Evolutionary conservation across 495 filamentous ascomycete genomes (phyloP).

Genomic region (Lichina pygmaea): DNA sequence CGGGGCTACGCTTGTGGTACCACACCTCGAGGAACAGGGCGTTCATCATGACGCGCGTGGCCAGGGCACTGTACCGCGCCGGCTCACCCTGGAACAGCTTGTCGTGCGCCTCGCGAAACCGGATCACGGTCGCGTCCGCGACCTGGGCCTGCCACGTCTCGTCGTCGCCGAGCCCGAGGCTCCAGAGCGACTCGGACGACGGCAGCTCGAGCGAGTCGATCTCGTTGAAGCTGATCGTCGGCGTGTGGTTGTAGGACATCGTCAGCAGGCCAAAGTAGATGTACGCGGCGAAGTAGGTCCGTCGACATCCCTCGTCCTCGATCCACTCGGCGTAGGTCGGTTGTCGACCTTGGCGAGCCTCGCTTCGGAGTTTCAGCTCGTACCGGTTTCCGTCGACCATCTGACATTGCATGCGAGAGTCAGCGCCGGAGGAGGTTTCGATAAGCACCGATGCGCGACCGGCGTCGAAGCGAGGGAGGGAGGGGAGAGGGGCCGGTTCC

Average conservation of each 20-base stretch:
- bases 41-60: conserved; percentile 96
- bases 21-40: conserved; percentile 95
- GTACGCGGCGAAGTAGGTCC: conserved; percentile 97
- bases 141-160: conserved; percentile 58
- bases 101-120: conserved; percentile 82
- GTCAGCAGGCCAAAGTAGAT: conserved; percentile 96
- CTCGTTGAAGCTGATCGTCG: conserved; percentile 91
- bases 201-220: conserved; percentile 83
- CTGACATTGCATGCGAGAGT: conserved; percentile 6
- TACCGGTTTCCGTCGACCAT: conserved; percentile 97
- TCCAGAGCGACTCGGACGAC: conserved; percentile 88
- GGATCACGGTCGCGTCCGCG: conserved; percentile 39
- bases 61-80: conserved; percentile 86
- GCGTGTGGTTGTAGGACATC: conserved; percentile 91
- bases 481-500: background rate
- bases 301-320: conserved; percentile 83
- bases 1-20: conserved; percentile 93
- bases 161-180: conserved; percentile 55
- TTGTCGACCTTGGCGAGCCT: conserved; percentile 47
- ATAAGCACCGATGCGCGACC: no score
- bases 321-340: conserved; percentile 82
- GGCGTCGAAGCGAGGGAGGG: no score
- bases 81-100: conserved; percentile 82
- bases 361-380: conserved; percentile 74
- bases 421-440: no score